These are phyloP conservation scores for Auricularia auricula-judae DNA, from an alignment of 768 basidiomycete species.

Conservation along the genomic window DNA sequence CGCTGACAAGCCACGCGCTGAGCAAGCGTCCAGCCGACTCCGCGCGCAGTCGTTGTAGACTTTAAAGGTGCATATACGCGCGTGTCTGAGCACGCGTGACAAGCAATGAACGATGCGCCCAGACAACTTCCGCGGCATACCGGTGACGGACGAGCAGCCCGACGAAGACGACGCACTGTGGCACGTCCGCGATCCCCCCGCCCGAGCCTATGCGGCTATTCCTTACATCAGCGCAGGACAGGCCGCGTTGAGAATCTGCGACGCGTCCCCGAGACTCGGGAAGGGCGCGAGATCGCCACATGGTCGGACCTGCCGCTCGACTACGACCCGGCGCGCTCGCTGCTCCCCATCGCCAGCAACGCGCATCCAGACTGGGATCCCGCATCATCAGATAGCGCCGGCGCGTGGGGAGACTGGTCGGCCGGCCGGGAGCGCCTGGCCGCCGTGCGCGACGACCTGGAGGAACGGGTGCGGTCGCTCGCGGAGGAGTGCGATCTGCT, in stretches of 20 bases:
- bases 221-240: not conserved
- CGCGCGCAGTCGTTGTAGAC: not conserved
- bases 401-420: not conserved
- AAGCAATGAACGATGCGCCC: not conserved
- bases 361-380: not conserved
- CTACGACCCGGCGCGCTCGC: not conserved
- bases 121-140: not conserved
- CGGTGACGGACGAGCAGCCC: not conserved
- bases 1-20: not conserved
- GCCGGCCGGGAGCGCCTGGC: not conserved
- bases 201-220: not conserved
- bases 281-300: not conserved
- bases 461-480: conserved; percentile 51
- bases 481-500: conserved; percentile 67
- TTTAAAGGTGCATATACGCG: not conserved
- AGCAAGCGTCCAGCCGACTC: not conserved
- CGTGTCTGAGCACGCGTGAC: not conserved
- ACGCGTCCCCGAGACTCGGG: not conserved
- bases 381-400: not conserved
- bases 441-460: conserved; percentile 28
- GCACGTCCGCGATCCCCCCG: not conserved
- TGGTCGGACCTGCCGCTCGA: not conserved
- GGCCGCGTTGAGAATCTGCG: not conserved
- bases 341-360: not conserved
- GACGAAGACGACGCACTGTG: not conserved